Evolutionary conservation across 768 basidiomycete genomes (phyloP).

Genomic region (Suillus americanus): DNA sequence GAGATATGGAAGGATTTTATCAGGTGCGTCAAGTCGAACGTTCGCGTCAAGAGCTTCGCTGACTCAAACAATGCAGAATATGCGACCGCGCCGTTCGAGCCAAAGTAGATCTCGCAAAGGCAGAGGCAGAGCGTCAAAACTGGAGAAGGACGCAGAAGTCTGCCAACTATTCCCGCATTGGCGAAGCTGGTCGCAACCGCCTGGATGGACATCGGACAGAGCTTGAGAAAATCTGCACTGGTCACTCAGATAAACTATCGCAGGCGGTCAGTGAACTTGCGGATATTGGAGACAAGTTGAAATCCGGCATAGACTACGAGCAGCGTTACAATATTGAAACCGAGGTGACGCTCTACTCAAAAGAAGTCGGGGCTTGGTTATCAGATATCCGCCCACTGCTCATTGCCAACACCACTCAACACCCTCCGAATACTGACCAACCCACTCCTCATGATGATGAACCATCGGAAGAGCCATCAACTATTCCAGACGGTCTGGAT

Average conservation of each 20-base stretch:
- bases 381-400: conserved; percentile 25
- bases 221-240: conserved; percentile 24
- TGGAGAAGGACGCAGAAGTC: conserved; percentile 34
- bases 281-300: conserved; percentile 19
- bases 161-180: conserved; percentile 26
- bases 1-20: conserved; percentile 30
- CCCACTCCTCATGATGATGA: not conserved
- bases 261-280: conserved; percentile 24
- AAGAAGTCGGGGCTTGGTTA: conserved; percentile 26
- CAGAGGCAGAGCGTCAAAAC: conserved; percentile 27
- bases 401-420: conserved; percentile 15
- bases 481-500: conserved; percentile 6
- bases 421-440: conserved; percentile 4
- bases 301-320: conserved; percentile 25
- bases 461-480: not conserved
- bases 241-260: conserved; percentile 25
- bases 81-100: conserved; percentile 33
- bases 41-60: not conserved
- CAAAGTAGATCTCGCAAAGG: conserved; percentile 24
- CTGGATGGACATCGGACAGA: conserved; percentile 28
- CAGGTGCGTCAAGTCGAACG: conserved; percentile 21
- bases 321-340: conserved; percentile 26
- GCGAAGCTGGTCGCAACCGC: conserved; percentile 28
- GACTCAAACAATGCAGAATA: conserved; percentile 14
- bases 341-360: conserved; percentile 21